A percentile compares a stretch with the other conserved stretches of the same genome.
phyloP scores from a whole-genome alignment of 306 rosid genomes.

The Canavalia gladiata region DNA sequence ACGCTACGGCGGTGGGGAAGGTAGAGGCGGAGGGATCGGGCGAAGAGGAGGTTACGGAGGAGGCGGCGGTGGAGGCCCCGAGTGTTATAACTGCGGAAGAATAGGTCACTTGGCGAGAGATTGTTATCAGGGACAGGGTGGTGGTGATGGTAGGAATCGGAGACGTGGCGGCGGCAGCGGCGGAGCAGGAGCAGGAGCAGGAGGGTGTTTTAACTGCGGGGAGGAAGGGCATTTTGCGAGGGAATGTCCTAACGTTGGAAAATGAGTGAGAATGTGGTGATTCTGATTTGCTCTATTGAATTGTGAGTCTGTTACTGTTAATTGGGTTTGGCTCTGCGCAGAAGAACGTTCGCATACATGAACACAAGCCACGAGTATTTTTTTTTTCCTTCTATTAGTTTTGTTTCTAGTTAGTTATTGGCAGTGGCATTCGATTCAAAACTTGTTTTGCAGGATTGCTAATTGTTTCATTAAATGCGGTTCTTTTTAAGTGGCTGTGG shows the following conservation, averaged over 20 bases:
- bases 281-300: slow-evolving; percentile 15
- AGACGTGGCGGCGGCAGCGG: slow-evolving; percentile 46
- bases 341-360: not conserved
- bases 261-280: slow-evolving; percentile 45
- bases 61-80: slow-evolving; percentile 51
- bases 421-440: slow-evolving; percentile 29
- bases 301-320: slow-evolving; percentile 31
- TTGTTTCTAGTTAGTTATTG: slow-evolving; percentile 41
- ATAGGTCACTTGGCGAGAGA: slow-evolving; percentile 76
- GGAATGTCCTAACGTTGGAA: slow-evolving; percentile 63
- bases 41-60: slow-evolving; percentile 46
- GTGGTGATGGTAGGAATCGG: slow-evolving; percentile 1
- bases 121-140: slow-evolving; percentile 56
- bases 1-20: slow-evolving; percentile 46
- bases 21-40: slow-evolving; percentile 41
- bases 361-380: not conserved
- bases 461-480: slow-evolving; percentile 37
- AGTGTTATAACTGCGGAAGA: slow-evolving; percentile 79
- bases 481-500: slow-evolving; percentile 3
- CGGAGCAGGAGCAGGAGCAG: slow-evolving; percentile 44
- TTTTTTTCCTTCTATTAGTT: not conserved
- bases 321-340: slow-evolving; percentile 43
- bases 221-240: slow-evolving; percentile 90
- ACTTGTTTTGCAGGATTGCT: slow-evolving; percentile 46
- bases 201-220: slow-evolving; percentile 75